These are phyloP conservation scores for Boletus rufocinnamomeus DNA, from an alignment of 768 basidiomycete genomes.

Conservation along the genomic window DNA sequence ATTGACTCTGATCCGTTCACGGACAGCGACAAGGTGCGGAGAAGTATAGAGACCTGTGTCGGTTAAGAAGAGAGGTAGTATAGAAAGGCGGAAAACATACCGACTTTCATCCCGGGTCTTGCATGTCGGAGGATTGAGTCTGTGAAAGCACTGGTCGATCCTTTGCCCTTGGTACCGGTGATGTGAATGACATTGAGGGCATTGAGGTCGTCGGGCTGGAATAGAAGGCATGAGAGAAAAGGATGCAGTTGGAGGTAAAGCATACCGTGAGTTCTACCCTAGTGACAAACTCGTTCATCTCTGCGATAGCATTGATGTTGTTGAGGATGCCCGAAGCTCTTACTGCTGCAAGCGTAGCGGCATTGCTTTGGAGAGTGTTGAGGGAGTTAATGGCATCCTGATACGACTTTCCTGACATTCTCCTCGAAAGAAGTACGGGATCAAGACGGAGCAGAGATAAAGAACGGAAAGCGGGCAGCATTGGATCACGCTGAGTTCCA, in stretches of 20 bases:
- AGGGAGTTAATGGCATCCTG: constrained; percentile 70
- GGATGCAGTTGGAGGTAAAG: constrained; percentile 5
- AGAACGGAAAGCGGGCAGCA: constrained; percentile 10
- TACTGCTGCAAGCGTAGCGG: constrained; percentile 84
- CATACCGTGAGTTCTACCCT: constrained; percentile 86
- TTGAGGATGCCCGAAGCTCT: constrained; percentile 66
- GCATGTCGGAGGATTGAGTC: constrained; percentile 80
- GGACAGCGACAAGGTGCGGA: constrained; percentile 92
- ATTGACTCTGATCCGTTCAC: constrained; percentile 94
- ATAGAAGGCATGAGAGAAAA: constrained; percentile 14
- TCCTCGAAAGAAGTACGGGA: constrained; percentile 25
- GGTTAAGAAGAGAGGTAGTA: neutral
- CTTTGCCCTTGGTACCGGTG: constrained; percentile 98
- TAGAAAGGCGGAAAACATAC: constrained; percentile 42
- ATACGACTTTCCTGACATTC: constrained; percentile 62
- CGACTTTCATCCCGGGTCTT: constrained; percentile 79
- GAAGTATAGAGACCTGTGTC: constrained; percentile 88
- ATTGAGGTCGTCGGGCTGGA: constrained; percentile 81
- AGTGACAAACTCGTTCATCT: constrained; percentile 87
- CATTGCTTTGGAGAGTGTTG: constrained; percentile 89
- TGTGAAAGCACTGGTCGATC: constrained; percentile 92
- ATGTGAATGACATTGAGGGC: constrained; percentile 91
- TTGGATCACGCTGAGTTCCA: neutral
- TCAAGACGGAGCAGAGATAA: constrained; percentile 9
- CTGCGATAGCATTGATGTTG: constrained; percentile 65